phyloP scores from a whole-genome alignment of 495 filamentous ascomycete species.

The Daldinia vernicosa region DNA sequence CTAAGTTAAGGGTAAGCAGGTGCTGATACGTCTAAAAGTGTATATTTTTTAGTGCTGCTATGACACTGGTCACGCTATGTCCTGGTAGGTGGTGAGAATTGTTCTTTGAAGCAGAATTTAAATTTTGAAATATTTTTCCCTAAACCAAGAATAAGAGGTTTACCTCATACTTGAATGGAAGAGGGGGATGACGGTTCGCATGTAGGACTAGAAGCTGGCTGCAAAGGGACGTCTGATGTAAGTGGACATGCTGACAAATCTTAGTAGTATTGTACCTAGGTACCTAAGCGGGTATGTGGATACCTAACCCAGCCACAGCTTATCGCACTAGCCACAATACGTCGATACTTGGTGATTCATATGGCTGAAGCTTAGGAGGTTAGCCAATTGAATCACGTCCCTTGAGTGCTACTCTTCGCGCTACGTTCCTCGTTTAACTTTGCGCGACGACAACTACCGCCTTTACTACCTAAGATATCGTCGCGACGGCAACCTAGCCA shows the following conservation, averaged over 20 bases:
- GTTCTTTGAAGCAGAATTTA: neutral
- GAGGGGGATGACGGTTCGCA: neutral
- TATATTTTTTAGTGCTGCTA: neutral
- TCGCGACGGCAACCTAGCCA: neutral
- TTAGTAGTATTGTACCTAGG: too few relatives aligned
- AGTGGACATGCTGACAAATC: neutral
- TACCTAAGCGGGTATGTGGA: neutral
- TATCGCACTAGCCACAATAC: neutral
- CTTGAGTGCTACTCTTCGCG: conserved; percentile 9
- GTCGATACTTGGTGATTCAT: neutral
- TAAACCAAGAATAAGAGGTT: neutral
- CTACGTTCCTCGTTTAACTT: conserved; percentile 22
- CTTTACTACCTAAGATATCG: neutral
- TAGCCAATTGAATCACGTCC: neutral
- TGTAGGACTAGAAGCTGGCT: neutral
- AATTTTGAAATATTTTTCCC: neutral
- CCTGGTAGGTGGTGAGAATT: neutral
- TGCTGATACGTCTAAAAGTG: neutral
- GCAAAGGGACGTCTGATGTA: neutral
- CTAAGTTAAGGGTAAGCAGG: neutral
- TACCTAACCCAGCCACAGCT: neutral
- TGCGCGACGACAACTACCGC: conserved; percentile 19
- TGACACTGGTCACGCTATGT: neutral
- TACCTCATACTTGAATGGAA: neutral
- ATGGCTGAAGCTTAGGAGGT: conserved; percentile 6